These are phyloP conservation scores for Oryza officinalis DNA, from an alignment of 176 grass and related monocot species.

Conservation along the genomic window DNA sequence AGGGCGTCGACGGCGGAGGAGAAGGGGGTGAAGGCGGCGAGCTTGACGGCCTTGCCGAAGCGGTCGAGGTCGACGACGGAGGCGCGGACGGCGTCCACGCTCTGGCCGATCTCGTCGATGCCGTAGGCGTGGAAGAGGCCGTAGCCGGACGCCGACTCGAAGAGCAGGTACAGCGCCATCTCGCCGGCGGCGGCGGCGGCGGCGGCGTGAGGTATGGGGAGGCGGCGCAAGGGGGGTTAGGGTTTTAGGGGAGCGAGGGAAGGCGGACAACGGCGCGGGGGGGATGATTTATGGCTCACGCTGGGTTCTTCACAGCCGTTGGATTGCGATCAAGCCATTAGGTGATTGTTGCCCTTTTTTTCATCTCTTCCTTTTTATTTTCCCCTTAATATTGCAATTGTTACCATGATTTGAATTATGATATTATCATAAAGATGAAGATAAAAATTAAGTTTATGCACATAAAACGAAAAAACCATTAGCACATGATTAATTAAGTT, in stretches of 20 bases:
- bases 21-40: conserved; percentile 82
- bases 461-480: too few relatives aligned
- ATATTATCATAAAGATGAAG: too few relatives aligned
- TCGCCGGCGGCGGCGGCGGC: conserved; percentile 11
- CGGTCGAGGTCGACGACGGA: conserved; percentile 73
- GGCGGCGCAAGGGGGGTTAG: conserved; percentile 31
- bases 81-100: conserved; percentile 72
- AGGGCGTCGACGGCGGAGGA: conserved; percentile 76
- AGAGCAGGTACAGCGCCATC: conserved; percentile 79
- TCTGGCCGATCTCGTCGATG: conserved; percentile 81
- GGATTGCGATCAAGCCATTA: background rate
- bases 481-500: too few relatives aligned
- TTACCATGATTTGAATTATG: too few relatives aligned
- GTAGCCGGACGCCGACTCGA: conserved; percentile 83
- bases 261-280: background rate
- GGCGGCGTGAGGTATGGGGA: background rate
- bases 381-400: too few relatives aligned
- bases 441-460: too few relatives aligned
- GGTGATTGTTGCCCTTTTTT: too few relatives aligned
- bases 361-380: too few relatives aligned
- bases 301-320: conserved; percentile 19
- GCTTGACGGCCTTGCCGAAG: conserved; percentile 86
- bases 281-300: conserved; percentile 22
- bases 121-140: conserved; percentile 75
- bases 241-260: conserved; percentile 33